A percentile compares a stretch with the other conserved stretches of the same genome.
Conservation (phyloP, 2,329 filamentous ascomycete genomes). For the Fusarium paranaense region DNA sequence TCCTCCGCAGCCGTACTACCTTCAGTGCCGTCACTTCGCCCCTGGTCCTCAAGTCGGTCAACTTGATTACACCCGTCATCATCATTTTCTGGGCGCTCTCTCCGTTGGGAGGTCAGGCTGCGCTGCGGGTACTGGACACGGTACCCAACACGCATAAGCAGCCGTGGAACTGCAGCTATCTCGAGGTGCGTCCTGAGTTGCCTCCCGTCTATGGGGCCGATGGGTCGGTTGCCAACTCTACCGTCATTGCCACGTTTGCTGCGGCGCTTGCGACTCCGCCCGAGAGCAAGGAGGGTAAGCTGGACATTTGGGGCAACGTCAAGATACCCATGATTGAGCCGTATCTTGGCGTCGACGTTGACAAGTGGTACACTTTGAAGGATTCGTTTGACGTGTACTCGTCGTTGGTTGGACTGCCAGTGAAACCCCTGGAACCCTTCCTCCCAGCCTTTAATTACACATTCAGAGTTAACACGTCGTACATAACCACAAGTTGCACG, state of each 20-base stretch:
- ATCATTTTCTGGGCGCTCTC: slow-evolving; percentile 4
- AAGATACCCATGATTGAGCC: slow-evolving; percentile 14
- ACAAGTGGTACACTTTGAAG: not conserved
- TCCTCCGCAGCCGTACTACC: slow-evolving; percentile 15
- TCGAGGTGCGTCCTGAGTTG: not conserved
- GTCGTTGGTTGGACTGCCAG: slow-evolving; percentile 6
- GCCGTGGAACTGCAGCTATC: slow-evolving; percentile 1
- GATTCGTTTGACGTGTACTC: not conserved
- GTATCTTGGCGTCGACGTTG: not conserved
- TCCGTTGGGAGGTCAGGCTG: slow-evolving; percentile 14
- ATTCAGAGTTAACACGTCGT: not conserved
- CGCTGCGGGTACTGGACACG: slow-evolving; percentile 1
- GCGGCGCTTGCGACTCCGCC: slow-evolving; percentile 1
- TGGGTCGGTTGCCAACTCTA: not conserved
- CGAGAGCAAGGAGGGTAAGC: not conserved
- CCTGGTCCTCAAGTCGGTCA: slow-evolving; percentile 1
- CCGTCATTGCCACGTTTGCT: slow-evolving; percentile 2
- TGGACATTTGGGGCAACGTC: slow-evolving; percentile 5
- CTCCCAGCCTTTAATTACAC: not conserved
- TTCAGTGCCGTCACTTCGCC: slow-evolving; percentile 9
- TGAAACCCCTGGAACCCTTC: not conserved
- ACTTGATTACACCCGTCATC: not conserved
- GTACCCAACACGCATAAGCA: not conserved
- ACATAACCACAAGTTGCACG: not conserved
- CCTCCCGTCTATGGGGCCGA: not conserved